These are phyloP conservation scores for Umbelopsis sp. DNA, from an alignment of 371 early-diverging fungal genomes.

Conservation along the genomic window DNA sequence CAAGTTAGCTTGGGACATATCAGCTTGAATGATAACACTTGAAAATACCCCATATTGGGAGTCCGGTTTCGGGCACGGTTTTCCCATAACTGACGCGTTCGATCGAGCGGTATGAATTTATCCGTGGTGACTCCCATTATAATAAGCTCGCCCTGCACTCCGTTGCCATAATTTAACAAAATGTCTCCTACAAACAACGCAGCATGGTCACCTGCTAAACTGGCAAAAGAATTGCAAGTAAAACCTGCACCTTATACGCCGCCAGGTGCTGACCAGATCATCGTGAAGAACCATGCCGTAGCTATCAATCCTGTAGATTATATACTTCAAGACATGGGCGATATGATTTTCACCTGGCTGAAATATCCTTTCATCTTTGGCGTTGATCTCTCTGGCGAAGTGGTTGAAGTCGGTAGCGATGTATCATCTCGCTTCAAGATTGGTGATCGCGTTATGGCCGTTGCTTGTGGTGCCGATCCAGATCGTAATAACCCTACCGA, in stretches of 20 bases:
- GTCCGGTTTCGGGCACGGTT: not conserved
- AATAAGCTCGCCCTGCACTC: not conserved
- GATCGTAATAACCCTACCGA: slow-evolving; percentile 23
- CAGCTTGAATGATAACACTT: no score
- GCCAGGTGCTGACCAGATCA: slow-evolving; percentile 17
- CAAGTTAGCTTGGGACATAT: no score
- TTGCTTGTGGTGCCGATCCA: slow-evolving; percentile 18
- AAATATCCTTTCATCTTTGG: slow-evolving; percentile 48
- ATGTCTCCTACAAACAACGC: slow-evolving; percentile 7
- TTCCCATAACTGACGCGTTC: slow-evolving; percentile 5
- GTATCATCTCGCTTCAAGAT: slow-evolving; percentile 29
- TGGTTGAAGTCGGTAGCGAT: slow-evolving; percentile 22
- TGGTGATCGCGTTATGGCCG: slow-evolving; percentile 49
- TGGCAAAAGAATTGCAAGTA: not conserved
- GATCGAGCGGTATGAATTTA: not conserved
- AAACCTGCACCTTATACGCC: slow-evolving; percentile 12
- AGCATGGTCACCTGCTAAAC: not conserved
- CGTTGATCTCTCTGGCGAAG: slow-evolving; percentile 40
- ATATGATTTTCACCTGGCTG: slow-evolving; percentile 17
- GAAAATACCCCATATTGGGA: no score
- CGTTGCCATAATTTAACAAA: not conserved
- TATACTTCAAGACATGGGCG: slow-evolving; percentile 2
- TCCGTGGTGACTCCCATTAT: not conserved
- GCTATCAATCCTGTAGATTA: slow-evolving; percentile 20
- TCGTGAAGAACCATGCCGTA: slow-evolving; percentile 17